Base-by-base conservation (phyloP, 1,284 basidiomycete genomes). In the Tremellales sp. region DNA sequence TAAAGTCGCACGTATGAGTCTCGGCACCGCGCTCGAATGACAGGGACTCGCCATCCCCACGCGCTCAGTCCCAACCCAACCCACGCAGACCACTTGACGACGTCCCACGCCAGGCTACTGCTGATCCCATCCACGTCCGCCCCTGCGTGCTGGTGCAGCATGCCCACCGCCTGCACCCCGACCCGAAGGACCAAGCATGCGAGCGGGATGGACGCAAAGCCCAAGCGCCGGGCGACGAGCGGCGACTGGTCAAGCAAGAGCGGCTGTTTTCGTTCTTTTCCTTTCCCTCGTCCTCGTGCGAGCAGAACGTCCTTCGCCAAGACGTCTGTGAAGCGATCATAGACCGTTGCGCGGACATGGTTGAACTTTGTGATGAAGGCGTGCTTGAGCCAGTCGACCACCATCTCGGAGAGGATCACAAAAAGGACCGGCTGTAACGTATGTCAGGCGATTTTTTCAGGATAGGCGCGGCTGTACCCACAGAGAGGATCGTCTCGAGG, bases 341-440 rank as follows among this genome's bases (percentile, higher is more conserved):
- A 99, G 1, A 97, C 89, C 0, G 86, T 87, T 0, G 93, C 91
- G 1, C 94, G 83, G 45, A 99, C 93, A 63, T 93, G 88, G 60
- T 80, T 80, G 71, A 97, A 97, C 72, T 98, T 98, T 45, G 93
- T 94, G 63, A 99, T 97, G 74, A 98, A 99, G 1, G 94, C 94
- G 65, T 99, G 95, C 66, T 99, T 98, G 49, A 98, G 79, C 95
- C 94, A 98, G 71, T 99, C 95, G 24, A 99, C 95, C 4, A 90
- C 72, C 79, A 90, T 87, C 70, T 99, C 95, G 5, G 91, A 95
- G 1, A 84, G 65, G 64, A 98, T 78, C 3, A 99, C 95, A 4
- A 90, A 87, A 37, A 94, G 56, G 1, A 94, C 91, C 6, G 94
- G 94, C 88, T 92, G 47, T 16, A 8, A 21, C n/a, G 34, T 36